phyloP scores from a whole-genome alignment of 352 stramenopile genomes.

The Pythium pyrilobum region DNA sequence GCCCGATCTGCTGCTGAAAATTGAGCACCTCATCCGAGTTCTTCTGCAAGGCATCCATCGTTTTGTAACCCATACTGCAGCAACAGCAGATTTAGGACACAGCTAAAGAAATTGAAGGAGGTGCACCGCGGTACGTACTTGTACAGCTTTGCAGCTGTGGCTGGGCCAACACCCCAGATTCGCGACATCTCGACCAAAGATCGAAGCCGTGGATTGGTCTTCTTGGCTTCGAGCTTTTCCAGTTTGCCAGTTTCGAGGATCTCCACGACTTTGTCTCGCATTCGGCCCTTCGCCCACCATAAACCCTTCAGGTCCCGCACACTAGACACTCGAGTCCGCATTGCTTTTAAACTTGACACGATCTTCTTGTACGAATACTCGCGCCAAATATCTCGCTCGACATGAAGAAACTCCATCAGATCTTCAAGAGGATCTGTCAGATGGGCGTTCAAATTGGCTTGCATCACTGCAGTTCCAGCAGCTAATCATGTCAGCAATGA shows the following conservation, averaged over 20 bases:
- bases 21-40: conserved; percentile 38
- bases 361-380: conserved; percentile 87
- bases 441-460: conserved; percentile 70
- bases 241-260: conserved; percentile 70
- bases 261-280: conserved; percentile 69
- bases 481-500: not conserved
- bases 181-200: conserved; percentile 58
- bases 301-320: conserved; percentile 57
- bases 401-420: conserved; percentile 75
- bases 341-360: conserved; percentile 63
- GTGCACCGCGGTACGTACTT: conserved; percentile 23
- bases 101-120: not conserved
- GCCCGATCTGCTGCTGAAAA: conserved; percentile 66
- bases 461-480: conserved; percentile 30
- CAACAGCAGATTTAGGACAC: not conserved
- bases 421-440: conserved; percentile 72
- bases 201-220: conserved; percentile 46
- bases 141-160: conserved; percentile 74
- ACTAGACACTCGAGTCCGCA: conserved; percentile 48
- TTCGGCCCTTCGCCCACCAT: conserved; percentile 62
- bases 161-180: conserved; percentile 76
- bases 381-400: conserved; percentile 71
- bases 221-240: conserved; percentile 80
- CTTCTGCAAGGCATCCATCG: conserved; percentile 41
- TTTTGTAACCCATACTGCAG: conserved; percentile 52